phyloP scores from a whole-genome alignment of 1,284 basidiomycete genomes.

The Polyporus tsugae region DNA sequence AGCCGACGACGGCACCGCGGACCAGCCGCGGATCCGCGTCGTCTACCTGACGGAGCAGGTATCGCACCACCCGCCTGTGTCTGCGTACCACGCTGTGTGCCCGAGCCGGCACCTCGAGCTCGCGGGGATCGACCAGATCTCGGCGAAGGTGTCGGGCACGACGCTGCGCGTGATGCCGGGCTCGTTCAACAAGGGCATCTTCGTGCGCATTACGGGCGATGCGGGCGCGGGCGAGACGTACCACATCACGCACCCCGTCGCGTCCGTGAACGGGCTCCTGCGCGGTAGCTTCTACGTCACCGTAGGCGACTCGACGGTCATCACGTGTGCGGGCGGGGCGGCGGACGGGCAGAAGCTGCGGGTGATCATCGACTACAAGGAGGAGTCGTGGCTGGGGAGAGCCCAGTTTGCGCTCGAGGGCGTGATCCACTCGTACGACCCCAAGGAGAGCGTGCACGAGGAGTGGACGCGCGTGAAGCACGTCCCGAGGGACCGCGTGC shows the following conservation, averaged over 20 bases:
- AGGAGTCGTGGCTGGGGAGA: slow-evolving; percentile 96
- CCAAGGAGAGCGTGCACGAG: slow-evolving; percentile 66
- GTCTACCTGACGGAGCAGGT: slow-evolving; percentile 86
- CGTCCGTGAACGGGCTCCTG: slow-evolving; percentile 91
- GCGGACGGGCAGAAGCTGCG: slow-evolving; percentile 65
- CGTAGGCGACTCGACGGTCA: slow-evolving; percentile 79
- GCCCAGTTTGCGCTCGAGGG: slow-evolving; percentile 92
- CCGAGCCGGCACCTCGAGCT: slow-evolving; percentile 79
- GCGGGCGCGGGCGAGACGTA: slow-evolving; percentile 85
- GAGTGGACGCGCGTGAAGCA: slow-evolving; percentile 92
- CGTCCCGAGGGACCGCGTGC: slow-evolving; percentile 81
- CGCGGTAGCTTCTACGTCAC: slow-evolving; percentile 93
- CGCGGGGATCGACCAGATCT: slow-evolving; percentile 90
- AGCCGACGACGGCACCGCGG: slow-evolving; percentile 36
- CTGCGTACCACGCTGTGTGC: slow-evolving; percentile 85
- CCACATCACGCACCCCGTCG: slow-evolving; percentile 90
- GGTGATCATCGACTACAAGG: slow-evolving; percentile 93
- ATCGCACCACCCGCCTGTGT: slow-evolving; percentile 96
- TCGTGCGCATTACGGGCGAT: slow-evolving; percentile 78
- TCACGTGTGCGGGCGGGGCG: slow-evolving; percentile 80
- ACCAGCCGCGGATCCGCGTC: slow-evolving; percentile 60
- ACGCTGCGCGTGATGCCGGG: slow-evolving; percentile 87
- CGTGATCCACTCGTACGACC: slow-evolving; percentile 84
- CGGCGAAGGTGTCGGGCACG: slow-evolving; percentile 89
- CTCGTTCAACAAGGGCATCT: slow-evolving; percentile 88